Evolutionary conservation across 495 filamentous ascomycete species (phyloP).

Genomic region (Hyaloscypha variabilis): DNA sequence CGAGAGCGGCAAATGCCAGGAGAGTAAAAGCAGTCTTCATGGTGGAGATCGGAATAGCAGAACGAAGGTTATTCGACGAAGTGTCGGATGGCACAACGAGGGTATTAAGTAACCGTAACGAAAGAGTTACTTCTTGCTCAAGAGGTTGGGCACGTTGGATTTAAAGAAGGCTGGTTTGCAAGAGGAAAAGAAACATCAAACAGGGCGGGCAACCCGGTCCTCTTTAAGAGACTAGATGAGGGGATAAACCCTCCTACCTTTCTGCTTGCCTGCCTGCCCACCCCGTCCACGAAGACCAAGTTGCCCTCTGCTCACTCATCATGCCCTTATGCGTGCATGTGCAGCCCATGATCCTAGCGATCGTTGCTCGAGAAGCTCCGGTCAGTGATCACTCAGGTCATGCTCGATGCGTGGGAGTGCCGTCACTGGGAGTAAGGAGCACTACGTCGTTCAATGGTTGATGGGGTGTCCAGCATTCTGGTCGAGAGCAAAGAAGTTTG

Average conservation of each 20-base stretch:
- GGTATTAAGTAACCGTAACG: slow-evolving; percentile 37
- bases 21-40: slow-evolving; percentile 32
- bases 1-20: slow-evolving; percentile 33
- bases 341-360: too few relatives aligned
- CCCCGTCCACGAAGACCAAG: too few relatives aligned
- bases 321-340: slow-evolving; percentile 3
- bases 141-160: slow-evolving; percentile 21
- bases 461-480: too few relatives aligned
- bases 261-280: neutral
- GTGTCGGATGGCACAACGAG: slow-evolving; percentile 26
- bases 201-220: slow-evolving; percentile 19
- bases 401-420: too few relatives aligned
- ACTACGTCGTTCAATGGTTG: too few relatives aligned
- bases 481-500: neutral
- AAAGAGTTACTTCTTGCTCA: slow-evolving; percentile 33
- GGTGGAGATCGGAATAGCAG: slow-evolving; percentile 23
- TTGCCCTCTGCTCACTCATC: too few relatives aligned
- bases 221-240: slow-evolving; percentile 19
- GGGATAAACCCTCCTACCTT: neutral
- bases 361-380: too few relatives aligned
- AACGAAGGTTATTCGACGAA: slow-evolving; percentile 25
- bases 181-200: slow-evolving; percentile 14
- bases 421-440: too few relatives aligned
- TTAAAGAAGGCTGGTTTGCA: slow-evolving; percentile 29
- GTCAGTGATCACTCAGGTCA: too few relatives aligned